Evolutionary conservation across 208 protist species (phyloP).

Genomic region (Kentomonas sorsogonicus): DNA sequence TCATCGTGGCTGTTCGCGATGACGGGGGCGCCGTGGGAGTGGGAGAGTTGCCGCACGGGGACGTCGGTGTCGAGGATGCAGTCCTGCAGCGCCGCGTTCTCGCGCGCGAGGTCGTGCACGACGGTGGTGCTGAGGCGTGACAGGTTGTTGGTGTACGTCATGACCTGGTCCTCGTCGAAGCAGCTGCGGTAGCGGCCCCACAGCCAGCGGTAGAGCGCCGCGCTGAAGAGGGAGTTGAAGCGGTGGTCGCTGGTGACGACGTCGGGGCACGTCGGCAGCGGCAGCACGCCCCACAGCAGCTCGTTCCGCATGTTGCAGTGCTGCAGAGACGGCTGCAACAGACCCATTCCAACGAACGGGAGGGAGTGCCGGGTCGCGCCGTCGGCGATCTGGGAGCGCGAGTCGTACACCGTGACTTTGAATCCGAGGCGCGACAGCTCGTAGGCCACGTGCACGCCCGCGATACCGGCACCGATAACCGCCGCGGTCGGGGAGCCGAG

Average conservation of each 20-base stretch:
- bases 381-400: constrained; percentile 24
- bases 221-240: constrained; percentile 54
- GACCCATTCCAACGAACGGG: constrained; percentile 71
- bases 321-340: constrained; percentile 55
- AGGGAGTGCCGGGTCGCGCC: constrained; percentile 58
- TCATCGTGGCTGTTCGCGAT: neutral
- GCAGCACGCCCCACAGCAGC: constrained; percentile 37
- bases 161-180: constrained; percentile 44
- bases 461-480: constrained; percentile 78
- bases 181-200: constrained; percentile 33
- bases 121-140: constrained; percentile 54
- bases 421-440: constrained; percentile 80
- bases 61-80: constrained; percentile 35
- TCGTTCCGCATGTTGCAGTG: constrained; percentile 26
- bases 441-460: constrained; percentile 81
- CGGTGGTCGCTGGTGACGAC: constrained; percentile 49
- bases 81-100: constrained; percentile 45
- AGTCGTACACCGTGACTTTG: constrained; percentile 78
- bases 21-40: neutral
- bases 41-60: constrained; percentile 10
- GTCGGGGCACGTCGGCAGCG: constrained; percentile 31
- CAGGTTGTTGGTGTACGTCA: constrained; percentile 70
- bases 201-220: constrained; percentile 63
- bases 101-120: constrained; percentile 38
- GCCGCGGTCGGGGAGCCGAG: constrained; percentile 68